phyloP scores from a whole-genome alignment of 768 basidiomycete species.

The Pulveroboletus sp. region DNA sequence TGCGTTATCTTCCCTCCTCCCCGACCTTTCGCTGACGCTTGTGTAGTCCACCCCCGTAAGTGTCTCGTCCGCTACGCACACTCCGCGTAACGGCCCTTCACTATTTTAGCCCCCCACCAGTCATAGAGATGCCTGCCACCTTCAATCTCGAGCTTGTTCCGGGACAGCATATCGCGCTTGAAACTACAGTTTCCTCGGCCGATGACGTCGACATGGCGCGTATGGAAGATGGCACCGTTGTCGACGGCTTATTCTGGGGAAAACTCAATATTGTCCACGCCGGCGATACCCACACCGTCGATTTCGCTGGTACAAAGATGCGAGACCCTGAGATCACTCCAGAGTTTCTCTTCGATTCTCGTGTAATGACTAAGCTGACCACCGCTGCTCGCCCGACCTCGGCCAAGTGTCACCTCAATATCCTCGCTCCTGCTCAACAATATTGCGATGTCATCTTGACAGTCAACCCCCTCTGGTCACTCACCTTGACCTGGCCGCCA shows the following conservation, averaged over 20 bases:
- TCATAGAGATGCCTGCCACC: slow-evolving; percentile 81
- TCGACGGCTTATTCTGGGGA: slow-evolving; percentile 85
- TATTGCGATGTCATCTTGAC: slow-evolving; percentile 77
- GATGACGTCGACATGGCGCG: slow-evolving; percentile 88
- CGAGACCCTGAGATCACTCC: slow-evolving; percentile 57
- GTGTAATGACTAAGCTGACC: slow-evolving; percentile 72
- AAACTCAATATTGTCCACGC: slow-evolving; percentile 79
- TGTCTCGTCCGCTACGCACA: slow-evolving; percentile 17
- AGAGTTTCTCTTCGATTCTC: slow-evolving; percentile 71
- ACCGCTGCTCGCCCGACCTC: slow-evolving; percentile 68
- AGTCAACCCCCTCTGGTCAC: slow-evolving; percentile 69
- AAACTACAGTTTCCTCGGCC: slow-evolving; percentile 69
- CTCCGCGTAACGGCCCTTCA: slow-evolving; percentile 1
- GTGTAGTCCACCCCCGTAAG: slow-evolving; percentile 48
- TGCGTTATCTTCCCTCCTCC: slow-evolving; percentile 30
- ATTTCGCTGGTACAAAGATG: slow-evolving; percentile 77
- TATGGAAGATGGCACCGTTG: slow-evolving; percentile 84
- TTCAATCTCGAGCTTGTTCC: slow-evolving; percentile 79
- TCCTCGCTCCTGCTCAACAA: slow-evolving; percentile 66
- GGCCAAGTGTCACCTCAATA: slow-evolving; percentile 72
- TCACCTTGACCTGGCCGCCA: slow-evolving; percentile 74
- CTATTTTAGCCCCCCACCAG: slow-evolving; percentile 52
- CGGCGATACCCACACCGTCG: slow-evolving; percentile 73
- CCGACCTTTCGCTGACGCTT: slow-evolving; percentile 8
- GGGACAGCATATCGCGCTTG: slow-evolving; percentile 75